Evolutionary conservation across 495 filamentous ascomycete species (phyloP).

Genomic region (Xylaria longipes): DNA sequence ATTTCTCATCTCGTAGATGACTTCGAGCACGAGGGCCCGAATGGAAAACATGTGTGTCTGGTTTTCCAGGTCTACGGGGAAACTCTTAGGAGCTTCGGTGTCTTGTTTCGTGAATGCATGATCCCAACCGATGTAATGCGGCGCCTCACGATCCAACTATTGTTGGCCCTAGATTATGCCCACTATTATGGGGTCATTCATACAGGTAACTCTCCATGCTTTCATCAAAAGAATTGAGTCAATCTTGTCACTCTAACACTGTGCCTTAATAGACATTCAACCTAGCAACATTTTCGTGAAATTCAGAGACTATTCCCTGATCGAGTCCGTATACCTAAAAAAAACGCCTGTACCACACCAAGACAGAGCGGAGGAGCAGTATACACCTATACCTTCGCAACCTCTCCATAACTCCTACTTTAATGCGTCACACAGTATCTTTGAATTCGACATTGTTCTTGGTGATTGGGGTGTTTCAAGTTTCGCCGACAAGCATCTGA

Average conservation of each 20-base stretch:
- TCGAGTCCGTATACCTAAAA: neutral
- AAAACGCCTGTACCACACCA: neutral
- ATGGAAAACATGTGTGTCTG: constrained; percentile 41
- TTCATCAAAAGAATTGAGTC: neutral
- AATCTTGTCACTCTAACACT: neutral
- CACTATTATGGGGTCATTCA: neutral
- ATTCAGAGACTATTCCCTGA: neutral
- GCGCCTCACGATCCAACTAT: neutral
- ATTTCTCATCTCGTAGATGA: constrained; percentile 36
- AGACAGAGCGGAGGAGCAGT: neutral
- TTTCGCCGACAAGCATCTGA: constrained; percentile 36
- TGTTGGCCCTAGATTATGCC: neutral
- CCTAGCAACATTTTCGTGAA: constrained; percentile 8
- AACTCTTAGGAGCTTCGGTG: neutral
- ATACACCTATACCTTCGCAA: neutral
- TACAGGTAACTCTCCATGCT: neutral
- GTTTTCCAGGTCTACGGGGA: constrained; percentile 35
- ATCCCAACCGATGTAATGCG: neutral
- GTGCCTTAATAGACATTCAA: neutral
- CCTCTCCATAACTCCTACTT: neutral
- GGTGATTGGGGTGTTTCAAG: constrained; percentile 43
- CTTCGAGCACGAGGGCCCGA: constrained; percentile 37
- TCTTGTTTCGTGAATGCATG: constrained; percentile 1
- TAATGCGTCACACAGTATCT: neutral
- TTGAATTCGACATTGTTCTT: constrained; percentile 23